Percentiles rank a stretch among this genome's conserved stretches.
phyloP scores from a whole-genome alignment of 116 monocot species.

The Dioscorea cayenensis region DNA sequence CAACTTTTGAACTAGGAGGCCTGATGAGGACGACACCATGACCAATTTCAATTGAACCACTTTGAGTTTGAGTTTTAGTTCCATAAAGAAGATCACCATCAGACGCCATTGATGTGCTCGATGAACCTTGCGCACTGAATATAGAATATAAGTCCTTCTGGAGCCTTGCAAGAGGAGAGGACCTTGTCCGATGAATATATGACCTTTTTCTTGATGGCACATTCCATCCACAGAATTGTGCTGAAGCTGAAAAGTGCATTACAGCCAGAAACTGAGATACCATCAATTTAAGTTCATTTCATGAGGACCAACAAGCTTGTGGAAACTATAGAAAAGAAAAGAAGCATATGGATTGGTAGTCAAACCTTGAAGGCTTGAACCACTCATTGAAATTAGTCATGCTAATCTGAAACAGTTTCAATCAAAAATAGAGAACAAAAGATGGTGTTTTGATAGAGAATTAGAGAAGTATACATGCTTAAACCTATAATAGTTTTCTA shows the following conservation, averaged over 20 bases:
- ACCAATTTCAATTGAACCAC: slow-evolving; percentile 53
- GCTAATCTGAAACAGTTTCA: no score
- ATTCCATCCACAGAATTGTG: slow-evolving; percentile 46
- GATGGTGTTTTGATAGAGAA: no score
- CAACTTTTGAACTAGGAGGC: slow-evolving; percentile 31
- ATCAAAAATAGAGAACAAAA: no score
- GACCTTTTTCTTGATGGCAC: slow-evolving; percentile 46
- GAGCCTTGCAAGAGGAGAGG: slow-evolving; percentile 43
- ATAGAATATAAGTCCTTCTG: slow-evolving; percentile 50
- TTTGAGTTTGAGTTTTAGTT: slow-evolving; percentile 19
- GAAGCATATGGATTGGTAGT: no score
- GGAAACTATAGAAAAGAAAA: no score
- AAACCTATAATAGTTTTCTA: no score
- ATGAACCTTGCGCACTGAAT: slow-evolving; percentile 31
- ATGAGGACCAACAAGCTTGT: no score
- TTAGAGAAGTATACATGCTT: no score
- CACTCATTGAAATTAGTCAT: no score
- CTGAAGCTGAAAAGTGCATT: slow-evolving; percentile 30
- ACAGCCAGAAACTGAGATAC: no score
- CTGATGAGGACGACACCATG: slow-evolving; percentile 50
- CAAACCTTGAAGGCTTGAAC: no score
- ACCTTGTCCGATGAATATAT: slow-evolving; percentile 19
- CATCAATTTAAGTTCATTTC: no score
- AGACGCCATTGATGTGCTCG: slow-evolving; percentile 22
- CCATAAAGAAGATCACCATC: slow-evolving; percentile 45